A percentile compares a stretch with the other conserved stretches of the same genome.
Conservation (phyloP, 148 eudicot species). For the Linanthus parryae region DNA sequence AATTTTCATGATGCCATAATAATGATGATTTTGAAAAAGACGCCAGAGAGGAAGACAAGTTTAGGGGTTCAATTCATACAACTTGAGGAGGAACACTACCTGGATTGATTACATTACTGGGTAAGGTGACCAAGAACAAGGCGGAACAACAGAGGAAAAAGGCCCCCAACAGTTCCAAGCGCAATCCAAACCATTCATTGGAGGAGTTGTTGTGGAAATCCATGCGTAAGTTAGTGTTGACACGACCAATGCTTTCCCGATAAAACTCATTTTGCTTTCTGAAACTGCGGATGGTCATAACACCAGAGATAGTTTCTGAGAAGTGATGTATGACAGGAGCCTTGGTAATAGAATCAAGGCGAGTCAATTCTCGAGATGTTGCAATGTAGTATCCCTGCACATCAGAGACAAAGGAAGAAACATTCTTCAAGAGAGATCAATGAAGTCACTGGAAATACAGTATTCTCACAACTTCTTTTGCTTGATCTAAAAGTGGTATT, state of each 20-base stretch:
- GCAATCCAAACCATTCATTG: conserved; percentile 12
- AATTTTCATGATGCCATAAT: no score
- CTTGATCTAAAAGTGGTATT: no score
- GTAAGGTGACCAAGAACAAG: conserved; percentile 11
- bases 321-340: conserved; percentile 33
- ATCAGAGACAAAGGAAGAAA: not conserved
- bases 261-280: conserved; percentile 17
- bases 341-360: conserved; percentile 22
- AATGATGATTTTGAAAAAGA: no score
- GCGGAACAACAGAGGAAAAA: conserved; percentile 11
- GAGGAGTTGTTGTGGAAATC: conserved; percentile 11
- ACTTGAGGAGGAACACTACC: no score
- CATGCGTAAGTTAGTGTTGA: conserved; percentile 15
- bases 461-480: no score
- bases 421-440: not conserved
- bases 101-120: conserved; percentile 7
- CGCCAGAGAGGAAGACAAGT: no score
- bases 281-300: conserved; percentile 27
- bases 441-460: no score
- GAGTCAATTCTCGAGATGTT: conserved; percentile 26
- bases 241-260: conserved; percentile 15
- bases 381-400: conserved; percentile 30
- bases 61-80: no score
- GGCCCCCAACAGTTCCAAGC: conserved; percentile 10
- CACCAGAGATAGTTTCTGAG: conserved; percentile 28